Evolutionary conservation across 1,284 basidiomycete genomes (phyloP).

Genomic region (Malassezia brasiliensis): DNA sequence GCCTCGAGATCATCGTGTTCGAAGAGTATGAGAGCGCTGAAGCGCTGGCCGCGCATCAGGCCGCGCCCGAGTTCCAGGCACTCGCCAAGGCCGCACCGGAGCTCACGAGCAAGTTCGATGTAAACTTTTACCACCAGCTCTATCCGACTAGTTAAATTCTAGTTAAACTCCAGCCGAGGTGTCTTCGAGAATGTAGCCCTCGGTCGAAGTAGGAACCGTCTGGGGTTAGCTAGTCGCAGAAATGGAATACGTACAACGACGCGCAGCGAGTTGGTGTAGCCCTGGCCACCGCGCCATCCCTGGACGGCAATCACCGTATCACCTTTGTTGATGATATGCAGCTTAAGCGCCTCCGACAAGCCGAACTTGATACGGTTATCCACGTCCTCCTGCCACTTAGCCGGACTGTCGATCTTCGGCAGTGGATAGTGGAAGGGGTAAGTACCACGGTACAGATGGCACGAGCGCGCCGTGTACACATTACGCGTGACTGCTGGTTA

Average conservation of each 20-base stretch:
- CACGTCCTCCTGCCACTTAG: constrained; percentile 97
- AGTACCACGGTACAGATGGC: constrained; percentile 90
- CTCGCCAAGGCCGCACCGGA: neutral
- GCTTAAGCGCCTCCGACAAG: constrained; percentile 70
- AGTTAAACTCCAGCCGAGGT: constrained; percentile 16
- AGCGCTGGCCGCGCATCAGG: constrained; percentile 10
- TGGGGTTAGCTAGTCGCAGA: neutral
- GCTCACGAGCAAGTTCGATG: constrained; percentile 6
- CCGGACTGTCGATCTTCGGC: constrained; percentile 67
- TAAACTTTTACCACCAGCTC: constrained; percentile 10
- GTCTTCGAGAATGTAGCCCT: constrained; percentile 42
- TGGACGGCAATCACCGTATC: constrained; percentile 88
- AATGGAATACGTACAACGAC: constrained; percentile 19
- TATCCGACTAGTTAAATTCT: neutral
- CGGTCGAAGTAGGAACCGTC: constrained; percentile 32
- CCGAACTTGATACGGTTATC: constrained; percentile 59
- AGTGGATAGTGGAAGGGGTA: constrained; percentile 96
- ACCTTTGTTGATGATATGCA: constrained; percentile 82
- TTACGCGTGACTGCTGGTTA: constrained; percentile 75
- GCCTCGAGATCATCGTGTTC: constrained; percentile 11
- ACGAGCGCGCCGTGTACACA: constrained; percentile 86
- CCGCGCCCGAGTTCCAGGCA: constrained; percentile 9
- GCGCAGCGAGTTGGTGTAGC: constrained; percentile 58
- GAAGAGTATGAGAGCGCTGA: constrained; percentile 15
- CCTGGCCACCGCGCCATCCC: constrained; percentile 95